phyloP scores from a whole-genome alignment of 495 filamentous ascomycete species.

The Penicillium malachiteum region DNA sequence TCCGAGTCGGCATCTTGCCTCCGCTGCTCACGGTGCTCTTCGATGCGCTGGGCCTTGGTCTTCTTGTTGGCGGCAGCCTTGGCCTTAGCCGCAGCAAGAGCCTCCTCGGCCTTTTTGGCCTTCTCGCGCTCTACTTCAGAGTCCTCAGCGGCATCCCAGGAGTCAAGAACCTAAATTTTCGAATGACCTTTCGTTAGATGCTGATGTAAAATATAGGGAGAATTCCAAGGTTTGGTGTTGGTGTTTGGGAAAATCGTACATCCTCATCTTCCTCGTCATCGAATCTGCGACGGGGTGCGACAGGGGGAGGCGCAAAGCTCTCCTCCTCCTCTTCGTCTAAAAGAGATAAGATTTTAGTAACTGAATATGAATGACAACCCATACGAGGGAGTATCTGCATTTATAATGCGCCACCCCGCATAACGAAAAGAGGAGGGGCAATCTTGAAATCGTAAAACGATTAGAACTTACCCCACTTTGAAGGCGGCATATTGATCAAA shows the following conservation, averaged over 20 bases:
- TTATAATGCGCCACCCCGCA: background rate
- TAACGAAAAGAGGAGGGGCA: constrained; percentile 1
- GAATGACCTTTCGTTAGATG: constrained; percentile 12
- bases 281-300: constrained; percentile 63
- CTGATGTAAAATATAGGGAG: background rate
- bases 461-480: constrained; percentile 51
- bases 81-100: constrained; percentile 84
- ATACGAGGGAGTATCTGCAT: background rate
- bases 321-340: constrained; percentile 65
- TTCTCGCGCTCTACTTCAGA: constrained; percentile 96
- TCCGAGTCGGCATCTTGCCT: constrained; percentile 44
- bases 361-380: background rate
- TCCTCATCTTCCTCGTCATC: constrained; percentile 95
- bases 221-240: background rate
- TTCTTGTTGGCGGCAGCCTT: constrained; percentile 95
- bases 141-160: constrained; percentile 97
- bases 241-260: constrained; percentile 49
- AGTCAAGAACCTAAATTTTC: constrained; percentile 74
- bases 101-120: constrained; percentile 78
- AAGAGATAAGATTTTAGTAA: constrained; percentile 18
- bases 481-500: constrained; percentile 43
- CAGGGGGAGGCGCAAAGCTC: constrained; percentile 61
- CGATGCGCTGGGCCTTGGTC: constrained; percentile 81
- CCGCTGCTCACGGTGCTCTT: constrained; percentile 61
- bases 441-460: constrained; percentile 15